Percentiles rank a stretch among this genome's conserved stretches.
Conservation (phyloP, 257 asterid genomes). For the Solanum medicagineum region DNA sequence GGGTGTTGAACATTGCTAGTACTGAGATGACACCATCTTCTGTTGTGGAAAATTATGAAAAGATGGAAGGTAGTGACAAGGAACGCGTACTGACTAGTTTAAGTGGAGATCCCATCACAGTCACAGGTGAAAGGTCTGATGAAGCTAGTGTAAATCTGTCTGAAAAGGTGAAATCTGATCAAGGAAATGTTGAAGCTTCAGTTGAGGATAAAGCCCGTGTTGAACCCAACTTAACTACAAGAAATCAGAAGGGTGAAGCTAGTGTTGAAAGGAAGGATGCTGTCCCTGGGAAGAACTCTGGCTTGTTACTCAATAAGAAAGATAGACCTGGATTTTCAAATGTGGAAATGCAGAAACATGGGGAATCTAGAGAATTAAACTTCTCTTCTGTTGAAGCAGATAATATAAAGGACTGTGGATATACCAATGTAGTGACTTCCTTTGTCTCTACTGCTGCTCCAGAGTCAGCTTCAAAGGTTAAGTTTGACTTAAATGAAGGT, state of each 20-base stretch:
- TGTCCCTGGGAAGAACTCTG: not conserved
- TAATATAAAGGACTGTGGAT: conserved; percentile 11
- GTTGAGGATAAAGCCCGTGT: conserved; percentile 5
- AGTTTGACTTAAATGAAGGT: conserved; percentile 78
- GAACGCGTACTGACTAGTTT: conserved; percentile 5
- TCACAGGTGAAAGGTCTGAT: conserved; percentile 16
- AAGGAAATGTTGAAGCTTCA: not conserved
- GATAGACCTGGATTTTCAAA: conserved; percentile 6
- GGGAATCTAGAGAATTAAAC: conserved; percentile 12
- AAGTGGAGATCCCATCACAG: conserved; percentile 5
- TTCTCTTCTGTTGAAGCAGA: conserved; percentile 9
- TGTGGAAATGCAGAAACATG: conserved; percentile 9
- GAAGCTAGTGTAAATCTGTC: conserved; percentile 11
- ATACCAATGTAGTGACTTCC: conserved; percentile 7
- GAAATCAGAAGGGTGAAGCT: conserved; percentile 16
- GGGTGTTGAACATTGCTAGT: conserved; percentile 5
- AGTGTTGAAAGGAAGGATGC: conserved; percentile 16
- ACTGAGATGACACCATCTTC: conserved; percentile 8
- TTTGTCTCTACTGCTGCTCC: conserved; percentile 19
- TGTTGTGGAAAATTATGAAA: conserved; percentile 7
- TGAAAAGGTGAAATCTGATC: conserved; percentile 7
- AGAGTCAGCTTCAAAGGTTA: conserved; percentile 28
- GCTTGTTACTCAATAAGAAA: conserved; percentile 10
- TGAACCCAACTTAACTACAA: conserved; percentile 6
- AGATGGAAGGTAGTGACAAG: conserved; percentile 6